Base-by-base conservation (phyloP, 2,329 filamentous ascomycete species). In the Sordariomycetes sp. region DNA sequence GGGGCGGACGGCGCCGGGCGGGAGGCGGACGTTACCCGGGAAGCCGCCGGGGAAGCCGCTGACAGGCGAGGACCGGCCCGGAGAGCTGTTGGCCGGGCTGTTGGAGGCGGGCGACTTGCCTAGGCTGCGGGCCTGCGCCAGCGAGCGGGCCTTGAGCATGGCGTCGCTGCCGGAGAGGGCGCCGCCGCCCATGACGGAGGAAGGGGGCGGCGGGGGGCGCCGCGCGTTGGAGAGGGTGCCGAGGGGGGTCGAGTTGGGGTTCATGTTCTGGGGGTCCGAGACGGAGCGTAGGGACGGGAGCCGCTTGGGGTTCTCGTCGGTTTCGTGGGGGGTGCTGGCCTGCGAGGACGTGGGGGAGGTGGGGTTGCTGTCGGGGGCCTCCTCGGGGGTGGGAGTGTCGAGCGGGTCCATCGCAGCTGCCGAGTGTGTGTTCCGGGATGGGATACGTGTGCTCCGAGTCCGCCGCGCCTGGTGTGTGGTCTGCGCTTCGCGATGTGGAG, bases 241-340 rank as follows among this genome's bases (percentile, higher is more conserved):
- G 3, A 91, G 75, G 48, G 89, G 85, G 32, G 87, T 94, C n/a
- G 90, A 96, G n/a, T 84, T 90, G 7, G 86, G 74, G 58, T 82
- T 89, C 82, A 95, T 90, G 57, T 72, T 74, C 61, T 76, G 72
- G 22, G 83, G 73, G 54, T 85, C 80, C 57, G 84, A 82, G 22
- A 80, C 70, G 53, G 81, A 80, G 63, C 83, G 80, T 50, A 84
- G 68, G 5, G 81, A 81, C 22, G 82, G 77, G 59, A 84, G 77
- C 58, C 84, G 65, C 68, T 82, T 71, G 67, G 79, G 74, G 57
- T 75, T 73, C 7, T 50, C 45, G 32, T 22, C 15, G 7, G 17
- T 20, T 52, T 52, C 55, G 55, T 74, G 69, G 7, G 77, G 75
- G 10, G 76, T 79, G 63, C 68, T 76, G 56, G 73, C 71, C 59